Base-by-base conservation (phyloP, 1,284 basidiomycete genomes). In the Ceraceosorus bombacis region DNA sequence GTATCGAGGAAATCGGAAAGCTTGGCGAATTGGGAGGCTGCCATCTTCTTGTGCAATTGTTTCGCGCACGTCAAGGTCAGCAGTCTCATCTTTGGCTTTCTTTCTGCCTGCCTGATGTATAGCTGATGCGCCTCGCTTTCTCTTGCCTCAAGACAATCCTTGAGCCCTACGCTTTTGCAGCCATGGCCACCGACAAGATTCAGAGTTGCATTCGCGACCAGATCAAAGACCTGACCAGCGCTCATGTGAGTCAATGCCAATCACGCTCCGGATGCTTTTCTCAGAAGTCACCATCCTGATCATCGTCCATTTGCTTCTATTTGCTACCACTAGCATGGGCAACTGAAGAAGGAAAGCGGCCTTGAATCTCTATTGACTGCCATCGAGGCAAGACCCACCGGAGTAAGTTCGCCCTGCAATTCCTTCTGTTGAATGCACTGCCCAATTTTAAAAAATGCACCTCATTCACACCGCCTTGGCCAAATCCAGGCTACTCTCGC, bases 31-130 rank as follows among this genome's bases (percentile, higher is more conserved):
- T 73, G 71, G 71, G 68, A 70, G 41, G 40, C 57, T 9, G 41
- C 51, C 37, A 51, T 72, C 9, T 72, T 67, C 39, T 46, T 56
- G 4, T 55, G 54, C 49, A 73, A 73, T 57, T 71, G 70, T 51
- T 57, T 66, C 41, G 63, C 62, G 10, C 54, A 64, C 38, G 41
- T 73, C 4, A 12, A 48, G 41, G 60, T 61, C 2, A 27, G 27
- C 27, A 27, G 27, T 27, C 27, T 3, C 27, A 27, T 27, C 27
- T 27, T 27, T 27, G 27, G 27, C 27, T 27, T 27, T 57, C n/a
- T n/a, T 43, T 57, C 56, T 57, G 12, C 40, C 9, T 52, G 36
- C 6, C n/a, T 17, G 27, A 8, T 13, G 41, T 9, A 15, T 37
- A 38, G 56, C 6, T 8, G 12, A 50, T 6, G 13, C 4, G 15